Evolutionary conservation across 2,329 filamentous ascomycete genomes (phyloP).

Genomic region (Penicillium sp.): DNA sequence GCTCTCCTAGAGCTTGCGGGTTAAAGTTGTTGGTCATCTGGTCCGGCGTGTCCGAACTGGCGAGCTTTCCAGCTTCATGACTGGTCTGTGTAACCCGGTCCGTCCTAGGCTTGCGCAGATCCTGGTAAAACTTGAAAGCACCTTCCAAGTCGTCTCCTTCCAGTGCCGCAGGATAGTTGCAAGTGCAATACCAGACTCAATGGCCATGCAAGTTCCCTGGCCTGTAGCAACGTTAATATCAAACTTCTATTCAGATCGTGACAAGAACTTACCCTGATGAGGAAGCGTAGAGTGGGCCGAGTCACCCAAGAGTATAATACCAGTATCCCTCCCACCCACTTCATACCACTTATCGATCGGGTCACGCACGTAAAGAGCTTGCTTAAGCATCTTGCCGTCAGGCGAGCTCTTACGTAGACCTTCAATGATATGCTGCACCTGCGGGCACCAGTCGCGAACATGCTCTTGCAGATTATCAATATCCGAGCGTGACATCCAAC

Average conservation of each 20-base stretch:
- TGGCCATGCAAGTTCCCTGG: constrained; percentile 34
- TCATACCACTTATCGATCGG: constrained; percentile 31
- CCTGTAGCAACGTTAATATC: constrained; percentile 16
- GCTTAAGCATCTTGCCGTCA: constrained; percentile 33
- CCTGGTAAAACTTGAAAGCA: constrained; percentile 35
- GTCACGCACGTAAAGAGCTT: constrained; percentile 33
- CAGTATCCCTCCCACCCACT: constrained; percentile 21
- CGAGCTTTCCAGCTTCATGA: constrained; percentile 34
- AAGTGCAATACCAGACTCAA: constrained; percentile 33
- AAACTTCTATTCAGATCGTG: background rate
- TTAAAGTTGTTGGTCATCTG: constrained; percentile 27
- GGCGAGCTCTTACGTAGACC: constrained; percentile 27
- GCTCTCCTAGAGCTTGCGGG: constrained; percentile 24
- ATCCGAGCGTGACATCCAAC: constrained; percentile 31
- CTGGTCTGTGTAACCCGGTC: constrained; percentile 34
- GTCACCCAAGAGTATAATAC: constrained; percentile 32
- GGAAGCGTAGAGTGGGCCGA: constrained; percentile 34
- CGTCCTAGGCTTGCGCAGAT: constrained; percentile 35
- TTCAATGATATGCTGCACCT: constrained; percentile 31
- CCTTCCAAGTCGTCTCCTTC: constrained; percentile 25
- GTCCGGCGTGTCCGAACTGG: constrained; percentile 32
- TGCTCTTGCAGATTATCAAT: constrained; percentile 34
- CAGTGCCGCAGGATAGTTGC: constrained; percentile 30
- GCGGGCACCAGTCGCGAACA: constrained; percentile 31
- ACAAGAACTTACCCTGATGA: constrained; percentile 26